phyloP scores from a whole-genome alignment of 441 rosid species.

The Lepidium campestre region DNA sequence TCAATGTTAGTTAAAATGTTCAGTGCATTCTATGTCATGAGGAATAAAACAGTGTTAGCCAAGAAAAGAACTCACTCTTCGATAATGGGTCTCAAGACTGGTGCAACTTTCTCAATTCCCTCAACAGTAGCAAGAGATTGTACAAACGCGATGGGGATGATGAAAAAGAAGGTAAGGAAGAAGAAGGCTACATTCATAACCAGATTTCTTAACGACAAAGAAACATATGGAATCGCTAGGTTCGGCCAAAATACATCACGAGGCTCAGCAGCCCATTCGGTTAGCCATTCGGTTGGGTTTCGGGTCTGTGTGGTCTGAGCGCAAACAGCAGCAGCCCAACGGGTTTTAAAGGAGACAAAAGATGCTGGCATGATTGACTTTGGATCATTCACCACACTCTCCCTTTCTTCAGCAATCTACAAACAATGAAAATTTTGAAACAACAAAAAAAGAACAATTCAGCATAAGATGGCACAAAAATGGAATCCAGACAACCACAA shows the following conservation, averaged over 20 bases:
- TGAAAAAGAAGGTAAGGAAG: constrained; percentile 91
- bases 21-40: neutral
- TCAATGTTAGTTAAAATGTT: neutral
- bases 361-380: constrained; percentile 88
- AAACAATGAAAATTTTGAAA: constrained; percentile 18
- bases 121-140: constrained; percentile 90
- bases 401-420: constrained; percentile 69
- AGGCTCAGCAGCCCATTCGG: constrained; percentile 99
- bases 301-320: constrained; percentile 93
- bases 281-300: constrained; percentile 87
- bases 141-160: constrained; percentile 86
- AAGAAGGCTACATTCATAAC: constrained; percentile 80
- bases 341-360: constrained; percentile 88
- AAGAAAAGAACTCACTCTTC: constrained; percentile 55
- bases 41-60: neutral
- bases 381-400: constrained; percentile 58
- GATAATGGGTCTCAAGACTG: constrained; percentile 58
- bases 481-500: neutral
- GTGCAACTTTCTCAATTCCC: constrained; percentile 66
- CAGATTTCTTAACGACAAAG: constrained; percentile 63
- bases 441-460: neutral
- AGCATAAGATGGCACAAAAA: neutral
- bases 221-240: constrained; percentile 82
- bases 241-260: constrained; percentile 90
- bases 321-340: constrained; percentile 98